Base-by-base conservation (phyloP, 2,329 filamentous ascomycete genomes). In the Aspergillus fructus region DNA sequence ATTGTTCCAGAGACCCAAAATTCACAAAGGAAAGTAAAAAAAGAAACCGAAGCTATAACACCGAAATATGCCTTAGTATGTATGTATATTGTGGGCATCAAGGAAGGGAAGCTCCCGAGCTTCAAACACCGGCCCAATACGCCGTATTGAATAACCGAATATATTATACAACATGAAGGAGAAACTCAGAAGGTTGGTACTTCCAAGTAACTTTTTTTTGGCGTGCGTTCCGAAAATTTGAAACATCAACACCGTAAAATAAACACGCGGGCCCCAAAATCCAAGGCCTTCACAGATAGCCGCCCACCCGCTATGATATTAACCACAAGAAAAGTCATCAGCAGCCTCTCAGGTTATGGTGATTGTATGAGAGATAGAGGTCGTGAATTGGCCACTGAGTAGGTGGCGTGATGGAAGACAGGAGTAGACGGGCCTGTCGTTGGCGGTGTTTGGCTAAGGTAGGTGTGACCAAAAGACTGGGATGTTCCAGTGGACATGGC, bases 381-480 rank as follows among this genome's bases (percentile, higher is more conserved):
- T 49, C 70, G 68, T 33, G 67, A 71, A 13, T 59, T 27, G 3
- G 68, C 58, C 24, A 64, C 66, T 37, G 67, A 62, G 42, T 70
- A 73, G 0, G 68, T 66, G 9, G 66, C 64, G 11, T 62, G 64
- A 12, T 64, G 62, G 43, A 72, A 74, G 17, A 70, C 64, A 8
- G 73, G 72, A 7, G 72, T 75, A 13, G 73, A 69, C 23, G 73
- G 73, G 3, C 69, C 68, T 1, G 72, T 74, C 48, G 64, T 64
- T 2, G 71, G 69, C 12, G 73, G 72, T 8, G 72, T 72, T n/a
- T 66, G 62, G 37, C 59, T 69, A 21, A 73, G 62, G 39, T 69
- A 69, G 8, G 68, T 62, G 27, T 65, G 65, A n/a, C 64, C 48
- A 49, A 68, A 72, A n/a, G 65, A 64, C 57, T 67, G 69, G 1